Conservation (phyloP, 176 grass and related monocot genomes). For the Elymus sibiricus region DNA sequence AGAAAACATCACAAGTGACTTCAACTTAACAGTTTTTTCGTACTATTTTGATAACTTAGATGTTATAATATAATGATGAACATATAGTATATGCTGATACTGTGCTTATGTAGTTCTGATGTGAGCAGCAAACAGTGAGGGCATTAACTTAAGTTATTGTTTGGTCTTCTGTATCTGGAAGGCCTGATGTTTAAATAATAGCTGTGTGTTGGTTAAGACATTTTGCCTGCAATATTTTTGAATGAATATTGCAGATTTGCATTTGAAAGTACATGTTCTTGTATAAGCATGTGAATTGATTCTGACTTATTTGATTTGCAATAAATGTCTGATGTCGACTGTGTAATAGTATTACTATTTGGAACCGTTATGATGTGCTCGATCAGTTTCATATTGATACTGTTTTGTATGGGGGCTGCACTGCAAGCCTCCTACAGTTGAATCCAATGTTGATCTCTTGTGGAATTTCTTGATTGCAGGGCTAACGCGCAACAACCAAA, state of each 20-base stretch:
- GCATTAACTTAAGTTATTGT: not conserved
- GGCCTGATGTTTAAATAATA: not conserved
- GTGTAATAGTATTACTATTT: not conserved
- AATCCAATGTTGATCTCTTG: not conserved
- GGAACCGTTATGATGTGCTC: not conserved
- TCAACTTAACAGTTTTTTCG: not conserved
- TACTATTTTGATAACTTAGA: not conserved
- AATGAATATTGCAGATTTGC: not conserved
- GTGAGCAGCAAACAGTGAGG: not conserved
- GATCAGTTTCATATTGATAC: not conserved
- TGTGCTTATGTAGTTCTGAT: not conserved
- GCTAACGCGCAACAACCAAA: slow-evolving; percentile 82
- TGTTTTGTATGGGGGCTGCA: not conserved
- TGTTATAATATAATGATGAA: not conserved
- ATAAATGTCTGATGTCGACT: not conserved
- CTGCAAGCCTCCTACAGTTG: not conserved
- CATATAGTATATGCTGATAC: not conserved
- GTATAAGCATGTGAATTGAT: not conserved
- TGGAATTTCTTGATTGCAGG: slow-evolving; percentile 19
- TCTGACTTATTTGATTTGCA: not conserved
- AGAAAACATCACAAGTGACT: not conserved
- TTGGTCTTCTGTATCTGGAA: not conserved
- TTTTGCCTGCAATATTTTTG: not conserved
- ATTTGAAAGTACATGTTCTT: not conserved
- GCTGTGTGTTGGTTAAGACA: not conserved